These are phyloP conservation scores for Paraphoma chrysanthemicola DNA, from an alignment of 2,329 filamentous ascomycete species.

Conservation along the genomic window DNA sequence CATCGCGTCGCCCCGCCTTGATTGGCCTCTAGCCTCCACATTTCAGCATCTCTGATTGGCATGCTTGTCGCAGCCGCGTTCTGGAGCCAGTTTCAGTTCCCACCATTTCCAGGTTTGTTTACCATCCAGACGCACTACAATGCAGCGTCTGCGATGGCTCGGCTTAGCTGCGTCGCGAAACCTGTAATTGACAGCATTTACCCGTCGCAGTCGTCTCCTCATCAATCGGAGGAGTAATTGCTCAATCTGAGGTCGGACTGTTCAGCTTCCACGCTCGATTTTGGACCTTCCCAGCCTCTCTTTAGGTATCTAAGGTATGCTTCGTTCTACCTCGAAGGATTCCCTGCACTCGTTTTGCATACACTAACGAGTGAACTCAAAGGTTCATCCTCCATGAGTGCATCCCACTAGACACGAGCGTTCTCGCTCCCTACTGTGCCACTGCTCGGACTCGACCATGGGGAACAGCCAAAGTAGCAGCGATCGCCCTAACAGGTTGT, in stretches of 20 bases:
- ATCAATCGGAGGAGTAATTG: conserved; percentile 14
- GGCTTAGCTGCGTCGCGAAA: conserved; percentile 14
- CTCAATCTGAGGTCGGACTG: conserved; percentile 21
- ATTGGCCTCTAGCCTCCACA: conserved; percentile 25
- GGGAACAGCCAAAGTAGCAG: conserved; percentile 38
- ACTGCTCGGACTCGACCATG: conserved; percentile 21
- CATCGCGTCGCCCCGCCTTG: conserved; percentile 18
- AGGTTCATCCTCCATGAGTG: conserved; percentile 22
- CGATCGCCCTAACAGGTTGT: conserved; percentile 37
- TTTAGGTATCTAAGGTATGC: conserved; percentile 22
- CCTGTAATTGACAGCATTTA: conserved; percentile 20
- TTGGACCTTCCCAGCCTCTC: conserved; percentile 23
- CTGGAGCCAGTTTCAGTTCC: conserved; percentile 40
- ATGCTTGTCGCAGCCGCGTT: conserved; percentile 17
- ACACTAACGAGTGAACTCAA: conserved; percentile 10
- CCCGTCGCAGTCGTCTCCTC: conserved; percentile 20
- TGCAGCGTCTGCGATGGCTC: conserved; percentile 27
- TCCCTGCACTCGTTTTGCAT: conserved; percentile 13
- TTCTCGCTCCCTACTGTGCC: conserved; percentile 23
- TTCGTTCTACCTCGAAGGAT: background rate
- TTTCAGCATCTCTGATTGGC: conserved; percentile 35
- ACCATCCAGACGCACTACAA: conserved; percentile 31
- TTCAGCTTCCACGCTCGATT: conserved; percentile 17
- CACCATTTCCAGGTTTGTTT: conserved; percentile 47
- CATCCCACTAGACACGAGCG: conserved; percentile 16